A percentile compares a stretch with the other conserved stretches of the same genome.
Conservation (phyloP, 2,329 filamentous ascomycete genomes). For the Fusarium proliferatum region DNA sequence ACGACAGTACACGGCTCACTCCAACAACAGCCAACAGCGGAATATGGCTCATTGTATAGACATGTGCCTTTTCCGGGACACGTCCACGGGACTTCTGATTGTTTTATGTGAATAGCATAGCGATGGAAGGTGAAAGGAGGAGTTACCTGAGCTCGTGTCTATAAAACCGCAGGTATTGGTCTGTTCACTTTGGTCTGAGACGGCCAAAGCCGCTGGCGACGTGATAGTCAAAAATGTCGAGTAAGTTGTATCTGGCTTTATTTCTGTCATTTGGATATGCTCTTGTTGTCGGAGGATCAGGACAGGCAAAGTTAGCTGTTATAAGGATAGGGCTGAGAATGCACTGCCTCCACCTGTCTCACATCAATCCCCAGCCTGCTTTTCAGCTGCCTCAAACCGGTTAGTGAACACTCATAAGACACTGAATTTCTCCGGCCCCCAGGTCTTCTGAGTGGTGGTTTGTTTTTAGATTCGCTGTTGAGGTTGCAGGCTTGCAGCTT, state of each 20-base stretch:
- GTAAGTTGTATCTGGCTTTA: not conserved
- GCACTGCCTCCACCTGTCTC: not conserved
- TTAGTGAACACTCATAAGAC: not conserved
- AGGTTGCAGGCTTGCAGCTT: not conserved
- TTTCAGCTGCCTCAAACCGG: not conserved
- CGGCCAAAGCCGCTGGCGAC: not conserved
- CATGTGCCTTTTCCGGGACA: not conserved
- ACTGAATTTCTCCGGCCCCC: accelerated
- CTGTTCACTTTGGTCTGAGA: not conserved
- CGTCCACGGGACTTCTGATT: not conserved
- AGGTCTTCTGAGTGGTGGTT: accelerated
- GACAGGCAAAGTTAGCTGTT: not conserved
- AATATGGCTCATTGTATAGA: not conserved
- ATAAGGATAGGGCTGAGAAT: not conserved
- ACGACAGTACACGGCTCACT: not conserved
- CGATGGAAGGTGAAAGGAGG: not conserved
- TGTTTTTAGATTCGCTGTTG: not conserved
- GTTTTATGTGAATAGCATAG: not conserved
- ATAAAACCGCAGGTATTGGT: not conserved
- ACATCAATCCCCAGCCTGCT: not conserved
- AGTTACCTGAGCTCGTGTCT: not conserved
- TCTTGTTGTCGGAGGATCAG: not conserved
- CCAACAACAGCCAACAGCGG: not conserved
- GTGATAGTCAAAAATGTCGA: not conserved
- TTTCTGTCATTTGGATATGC: not conserved